These are phyloP conservation scores for Nevesoporus exiguus DNA, from an alignment of 768 basidiomycete genomes.

Conservation along the genomic window DNA sequence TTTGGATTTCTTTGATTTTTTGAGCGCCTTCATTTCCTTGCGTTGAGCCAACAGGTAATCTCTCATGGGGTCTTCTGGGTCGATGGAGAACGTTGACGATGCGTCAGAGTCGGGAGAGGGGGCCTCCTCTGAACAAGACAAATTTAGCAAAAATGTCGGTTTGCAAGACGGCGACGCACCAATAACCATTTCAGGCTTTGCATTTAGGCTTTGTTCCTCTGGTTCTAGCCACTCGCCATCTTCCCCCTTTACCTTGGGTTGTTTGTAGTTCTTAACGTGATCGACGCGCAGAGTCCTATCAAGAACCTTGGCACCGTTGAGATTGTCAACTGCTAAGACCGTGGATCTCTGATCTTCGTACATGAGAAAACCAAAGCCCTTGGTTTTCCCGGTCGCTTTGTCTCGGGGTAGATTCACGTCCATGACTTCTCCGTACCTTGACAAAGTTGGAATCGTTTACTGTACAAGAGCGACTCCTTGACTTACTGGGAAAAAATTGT, in stretches of 20 bases:
- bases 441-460: not conserved
- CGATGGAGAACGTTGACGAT: conserved; percentile 64
- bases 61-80: conserved; percentile 97
- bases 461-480: not conserved
- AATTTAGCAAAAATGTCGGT: conserved; percentile 1
- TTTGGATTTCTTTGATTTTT: conserved; percentile 56
- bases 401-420: conserved; percentile 94
- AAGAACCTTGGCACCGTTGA: conserved; percentile 90
- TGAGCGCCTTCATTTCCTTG: conserved; percentile 62
- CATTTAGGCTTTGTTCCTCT: conserved; percentile 86
- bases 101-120: conserved; percentile 64
- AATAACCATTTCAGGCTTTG: conserved; percentile 67
- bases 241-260: conserved; percentile 73
- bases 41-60: conserved; percentile 82
- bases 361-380: conserved; percentile 96
- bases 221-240: conserved; percentile 82
- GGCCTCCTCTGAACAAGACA: conserved; percentile 41
- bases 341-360: conserved; percentile 98
- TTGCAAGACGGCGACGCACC: conserved; percentile 40
- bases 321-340: conserved; percentile 94
- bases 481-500: conserved; percentile 96
- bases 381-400: conserved; percentile 86
- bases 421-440: conserved; percentile 93
- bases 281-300: conserved; percentile 88
- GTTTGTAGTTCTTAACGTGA: conserved; percentile 90